Evolutionary conservation across 2,329 filamentous ascomycete species (phyloP).

Genomic region (Paracoccidioides brasiliensis): DNA sequence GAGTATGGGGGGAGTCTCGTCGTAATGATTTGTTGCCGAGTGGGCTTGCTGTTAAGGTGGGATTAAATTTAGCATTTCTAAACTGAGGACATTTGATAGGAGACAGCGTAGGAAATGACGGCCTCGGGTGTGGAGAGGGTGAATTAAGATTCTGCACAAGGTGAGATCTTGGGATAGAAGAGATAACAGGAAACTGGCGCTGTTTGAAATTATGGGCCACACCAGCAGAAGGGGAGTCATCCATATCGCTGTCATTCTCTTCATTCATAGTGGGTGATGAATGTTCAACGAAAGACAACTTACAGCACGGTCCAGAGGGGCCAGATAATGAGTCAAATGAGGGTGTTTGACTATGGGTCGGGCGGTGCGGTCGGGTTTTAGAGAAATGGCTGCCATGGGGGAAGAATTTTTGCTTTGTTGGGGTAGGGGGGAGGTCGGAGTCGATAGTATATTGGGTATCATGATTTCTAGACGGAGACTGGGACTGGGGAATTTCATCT

Average conservation of each 20-base stretch:
- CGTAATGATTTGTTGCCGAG: slow-evolving; percentile 41
- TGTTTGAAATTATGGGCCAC: slow-evolving; percentile 22
- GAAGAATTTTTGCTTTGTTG: slow-evolving; percentile 53
- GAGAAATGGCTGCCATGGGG: slow-evolving; percentile 21
- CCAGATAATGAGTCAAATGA: slow-evolving; percentile 25
- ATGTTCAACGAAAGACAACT: slow-evolving; percentile 22
- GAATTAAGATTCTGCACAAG: slow-evolving; percentile 28
- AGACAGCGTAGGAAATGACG: slow-evolving; percentile 17
- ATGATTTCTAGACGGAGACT: slow-evolving; percentile 41
- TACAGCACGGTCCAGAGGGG: slow-evolving; percentile 23
- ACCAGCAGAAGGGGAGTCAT: slow-evolving; percentile 20
- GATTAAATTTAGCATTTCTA: slow-evolving; percentile 41
- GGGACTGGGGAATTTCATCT: slow-evolving; percentile 52
- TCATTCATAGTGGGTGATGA: slow-evolving; percentile 17
- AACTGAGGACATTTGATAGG: slow-evolving; percentile 13
- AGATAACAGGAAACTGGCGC: slow-evolving; percentile 19
- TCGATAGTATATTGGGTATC: slow-evolving; percentile 49
- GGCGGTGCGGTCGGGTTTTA: slow-evolving; percentile 13
- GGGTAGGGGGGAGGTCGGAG: slow-evolving; percentile 76
- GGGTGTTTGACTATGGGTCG: slow-evolving; percentile 20
- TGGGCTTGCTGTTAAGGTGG: slow-evolving; percentile 47
- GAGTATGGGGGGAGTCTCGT: slow-evolving; percentile 58
- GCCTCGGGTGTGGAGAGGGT: slow-evolving; percentile 29
- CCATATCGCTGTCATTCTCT: slow-evolving; percentile 22
- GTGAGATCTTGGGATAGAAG: slow-evolving; percentile 26